A percentile compares a stretch with the other conserved stretches of the same genome.
Conservation (phyloP, 495 filamentous ascomycete species). For the Aspergillus avenaceus region DNA sequence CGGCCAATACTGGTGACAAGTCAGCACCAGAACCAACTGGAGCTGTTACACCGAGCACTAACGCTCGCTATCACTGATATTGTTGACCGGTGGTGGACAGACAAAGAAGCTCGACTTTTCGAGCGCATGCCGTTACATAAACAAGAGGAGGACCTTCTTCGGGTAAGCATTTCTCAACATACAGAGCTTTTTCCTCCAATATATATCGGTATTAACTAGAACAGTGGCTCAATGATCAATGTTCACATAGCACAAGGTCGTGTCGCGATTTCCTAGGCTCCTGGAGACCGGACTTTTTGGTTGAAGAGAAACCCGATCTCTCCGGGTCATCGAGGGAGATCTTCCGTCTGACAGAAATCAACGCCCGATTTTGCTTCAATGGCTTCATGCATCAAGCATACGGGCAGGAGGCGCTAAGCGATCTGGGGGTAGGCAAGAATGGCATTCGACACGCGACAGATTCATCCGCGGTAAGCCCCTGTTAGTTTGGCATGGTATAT, state of each 20-base stretch:
- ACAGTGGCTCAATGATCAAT: constrained; percentile 15
- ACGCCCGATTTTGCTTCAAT: constrained; percentile 42
- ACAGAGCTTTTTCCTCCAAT: no score
- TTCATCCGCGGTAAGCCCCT: constrained; percentile 7
- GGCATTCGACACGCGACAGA: constrained; percentile 6
- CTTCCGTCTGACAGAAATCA: constrained; percentile 43
- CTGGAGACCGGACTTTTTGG: constrained; percentile 44
- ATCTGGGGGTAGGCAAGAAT: constrained; percentile 2
- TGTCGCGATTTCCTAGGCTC: constrained; percentile 21
- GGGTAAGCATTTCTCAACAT: constrained; percentile 2
- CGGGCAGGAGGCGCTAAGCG: constrained; percentile 17
- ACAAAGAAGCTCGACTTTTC: constrained; percentile 26
- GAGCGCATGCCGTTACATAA: constrained; percentile 34
- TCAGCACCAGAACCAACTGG: constrained; percentile 13
- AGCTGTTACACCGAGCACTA: constrained; percentile 23
- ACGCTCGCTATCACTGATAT: constrained; percentile 33
- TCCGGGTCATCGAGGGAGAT: constrained; percentile 9
- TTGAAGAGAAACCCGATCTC: constrained; percentile 15
- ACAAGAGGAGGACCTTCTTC: constrained; percentile 30
- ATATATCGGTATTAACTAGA: not conserved
- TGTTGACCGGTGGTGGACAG: constrained; percentile 40
- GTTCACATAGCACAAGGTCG: not conserved
- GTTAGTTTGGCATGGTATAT: not conserved
- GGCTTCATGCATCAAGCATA: constrained; percentile 22
- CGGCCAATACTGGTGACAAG: constrained; percentile 15